Evolutionary conservation across 805 yeast genomes (phyloP), one percentile per base, ranked within the genome.

Genomic region (Hanseniaspora occidentalis): DNA sequence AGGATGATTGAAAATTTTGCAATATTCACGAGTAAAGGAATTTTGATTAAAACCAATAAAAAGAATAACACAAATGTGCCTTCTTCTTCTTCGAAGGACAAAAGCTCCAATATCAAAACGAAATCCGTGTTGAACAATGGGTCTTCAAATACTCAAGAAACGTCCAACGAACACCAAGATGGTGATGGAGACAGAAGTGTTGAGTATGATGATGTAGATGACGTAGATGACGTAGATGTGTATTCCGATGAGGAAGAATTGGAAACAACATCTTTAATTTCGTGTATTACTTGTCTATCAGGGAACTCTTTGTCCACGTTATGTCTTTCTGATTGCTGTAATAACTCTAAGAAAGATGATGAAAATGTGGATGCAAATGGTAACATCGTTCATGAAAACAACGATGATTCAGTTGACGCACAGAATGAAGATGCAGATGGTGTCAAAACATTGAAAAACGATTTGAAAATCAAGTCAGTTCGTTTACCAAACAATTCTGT

Each of bases 221-320:
- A 40, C 3, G 38, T 23, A 8, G 42, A 40, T 16, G 36, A 40
- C 4, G 36, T 35, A 13, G 31, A 35, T 6, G 37, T 39, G 7
- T 38, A 31, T 4, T 22, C 24, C 19, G 34, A 31, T 11, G 37
- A 37, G 2, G 22, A 26, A 10, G 37, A 35, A 14, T 46, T 38
- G 2, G 64, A 60, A 27, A 54, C 62, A 6, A 50, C 60, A 1
- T 60, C 64, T 5, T 41, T 55, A 10, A 50, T 58, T 29, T 58
- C 63, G 33, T 58, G 63, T 40, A 60, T 58, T n/a, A 58, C 63
- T 3, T 60, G 63, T 35, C 37, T 60, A 35, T 55, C 60, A 6
- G 35, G 39, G n/a, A 37, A 42, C 18, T 38, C 44, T 4, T 17
- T 42, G 4, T 27, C 38, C 26, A 41, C 44, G 14, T 19, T 38